Percentiles rank a stretch among this genome's conserved stretches.
These are phyloP conservation scores for Ceriops zippeliana DNA, from an alignment of 345 rosid genomes.

Conservation along the genomic window DNA sequence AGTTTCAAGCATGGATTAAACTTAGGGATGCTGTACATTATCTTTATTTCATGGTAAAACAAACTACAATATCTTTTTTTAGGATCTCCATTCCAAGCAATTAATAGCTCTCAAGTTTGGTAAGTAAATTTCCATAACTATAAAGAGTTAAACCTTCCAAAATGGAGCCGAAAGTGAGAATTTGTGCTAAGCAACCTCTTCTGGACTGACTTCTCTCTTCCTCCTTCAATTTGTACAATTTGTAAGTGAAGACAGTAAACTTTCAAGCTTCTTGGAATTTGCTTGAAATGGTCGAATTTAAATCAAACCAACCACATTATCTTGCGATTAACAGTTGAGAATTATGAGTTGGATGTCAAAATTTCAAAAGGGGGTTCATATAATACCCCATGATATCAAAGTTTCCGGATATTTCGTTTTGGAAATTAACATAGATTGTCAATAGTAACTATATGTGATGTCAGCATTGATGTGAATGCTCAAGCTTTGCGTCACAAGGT, in stretches of 20 bases:
- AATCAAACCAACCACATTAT: not conserved
- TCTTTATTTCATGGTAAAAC: constrained; percentile 2
- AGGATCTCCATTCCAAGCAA: constrained; percentile 4
- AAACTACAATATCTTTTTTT: not conserved
- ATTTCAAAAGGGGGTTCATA: too few relatives aligned
- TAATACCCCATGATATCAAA: too few relatives aligned
- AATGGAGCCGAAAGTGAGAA: constrained; percentile 5
- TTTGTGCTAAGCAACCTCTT: constrained; percentile 7
- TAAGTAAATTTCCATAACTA: constrained; percentile 2
- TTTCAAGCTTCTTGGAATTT: constrained; percentile 1
- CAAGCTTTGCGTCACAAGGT: too few relatives aligned
- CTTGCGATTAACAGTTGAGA: not conserved
- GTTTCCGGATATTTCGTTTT: too few relatives aligned
- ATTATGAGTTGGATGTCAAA: not conserved
- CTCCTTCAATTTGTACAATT: constrained; percentile 3
- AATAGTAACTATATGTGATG: constrained; percentile 16
- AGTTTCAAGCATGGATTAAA: too few relatives aligned
- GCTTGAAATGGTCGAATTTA: not conserved
- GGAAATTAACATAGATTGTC: not conserved
- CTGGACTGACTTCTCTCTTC: constrained; percentile 12
- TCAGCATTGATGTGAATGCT: constrained; percentile 13
- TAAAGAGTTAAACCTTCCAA: constrained; percentile 1
- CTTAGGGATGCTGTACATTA: not conserved
- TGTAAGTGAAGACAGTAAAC: not conserved
- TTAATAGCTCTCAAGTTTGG: not conserved